Evolutionary conservation across 352 stramenopile species (phyloP).

Genomic region (Pythium guiyangense): DNA sequence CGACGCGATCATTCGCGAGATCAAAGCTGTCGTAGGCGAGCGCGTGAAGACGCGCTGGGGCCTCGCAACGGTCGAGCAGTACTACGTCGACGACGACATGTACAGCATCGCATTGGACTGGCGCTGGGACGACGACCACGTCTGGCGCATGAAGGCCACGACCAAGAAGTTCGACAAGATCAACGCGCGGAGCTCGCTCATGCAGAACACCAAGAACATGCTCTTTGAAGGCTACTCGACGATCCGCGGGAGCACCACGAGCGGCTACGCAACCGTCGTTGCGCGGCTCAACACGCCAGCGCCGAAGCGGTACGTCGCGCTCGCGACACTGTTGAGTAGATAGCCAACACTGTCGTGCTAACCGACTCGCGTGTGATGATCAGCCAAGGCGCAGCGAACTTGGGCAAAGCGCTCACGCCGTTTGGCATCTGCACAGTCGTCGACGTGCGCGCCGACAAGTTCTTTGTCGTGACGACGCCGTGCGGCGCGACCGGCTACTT

Average conservation of each 20-base stretch:
- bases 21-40: conserved; percentile 82
- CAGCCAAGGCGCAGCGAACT: conserved; percentile 1
- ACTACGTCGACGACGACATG: conserved; percentile 87
- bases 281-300: conserved; percentile 55
- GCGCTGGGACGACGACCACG: conserved; percentile 85
- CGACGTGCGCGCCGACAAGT: conserved; percentile 47
- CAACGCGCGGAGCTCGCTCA: conserved; percentile 44
- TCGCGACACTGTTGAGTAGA: not conserved
- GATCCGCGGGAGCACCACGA: conserved; percentile 49
- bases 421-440: conserved; percentile 45
- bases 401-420: conserved; percentile 43
- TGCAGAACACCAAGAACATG: conserved; percentile 78
- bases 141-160: conserved; percentile 88
- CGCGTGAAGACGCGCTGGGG: conserved; percentile 84
- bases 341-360: not conserved
- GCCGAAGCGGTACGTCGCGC: not conserved
- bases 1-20: conserved; percentile 66
- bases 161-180: conserved; percentile 89
- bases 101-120: conserved; percentile 86
- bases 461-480: conserved; percentile 49
- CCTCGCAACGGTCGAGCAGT: conserved; percentile 78
- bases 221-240: conserved; percentile 79
- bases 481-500: conserved; percentile 45
- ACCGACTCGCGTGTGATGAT: not conserved
- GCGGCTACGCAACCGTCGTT: conserved; percentile 37